phyloP scores from a whole-genome alignment of 2,329 filamentous ascomycete genomes.

The Colletotrichum sp. region DNA sequence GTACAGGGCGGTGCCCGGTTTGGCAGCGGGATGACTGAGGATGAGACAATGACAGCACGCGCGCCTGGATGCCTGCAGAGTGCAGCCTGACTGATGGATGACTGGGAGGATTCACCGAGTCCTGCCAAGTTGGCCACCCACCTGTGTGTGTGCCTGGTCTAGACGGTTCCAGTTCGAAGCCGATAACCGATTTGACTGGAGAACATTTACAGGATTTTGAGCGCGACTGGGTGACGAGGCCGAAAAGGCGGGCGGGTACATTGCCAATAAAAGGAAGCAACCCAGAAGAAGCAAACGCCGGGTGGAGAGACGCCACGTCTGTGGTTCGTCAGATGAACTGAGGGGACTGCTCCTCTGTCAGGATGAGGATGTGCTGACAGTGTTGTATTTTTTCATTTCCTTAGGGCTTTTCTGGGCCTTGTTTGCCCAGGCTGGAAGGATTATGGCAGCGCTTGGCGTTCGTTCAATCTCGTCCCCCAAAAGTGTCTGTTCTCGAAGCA shows the following conservation, averaged over 20 bases:
- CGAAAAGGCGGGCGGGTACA: not conserved
- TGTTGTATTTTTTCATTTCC: not conserved
- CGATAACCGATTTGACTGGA: constrained; percentile 7
- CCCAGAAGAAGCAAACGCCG: not conserved
- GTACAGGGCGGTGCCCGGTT: not conserved
- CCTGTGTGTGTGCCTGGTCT: not conserved
- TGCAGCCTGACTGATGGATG: not conserved
- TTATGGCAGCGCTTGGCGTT: not conserved
- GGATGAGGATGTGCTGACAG: not conserved
- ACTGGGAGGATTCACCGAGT: not conserved
- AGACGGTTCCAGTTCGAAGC: not conserved
- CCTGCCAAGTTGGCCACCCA: not conserved
- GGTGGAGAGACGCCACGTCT: not conserved
- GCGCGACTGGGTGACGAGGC: not conserved
- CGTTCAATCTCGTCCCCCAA: not conserved
- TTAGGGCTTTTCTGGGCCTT: not conserved
- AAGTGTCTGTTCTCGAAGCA: constrained; percentile 9
- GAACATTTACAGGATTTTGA: not conserved
- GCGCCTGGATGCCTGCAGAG: not conserved
- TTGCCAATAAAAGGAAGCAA: not conserved
- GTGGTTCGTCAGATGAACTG: not conserved
- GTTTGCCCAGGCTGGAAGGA: not conserved
- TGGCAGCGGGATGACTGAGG: not conserved
- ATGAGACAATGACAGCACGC: not conserved
- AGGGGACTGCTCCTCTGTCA: not conserved